phyloP scores from a whole-genome alignment of 1,139 yeast species.

The Magnusiomyces magnusii region DNA sequence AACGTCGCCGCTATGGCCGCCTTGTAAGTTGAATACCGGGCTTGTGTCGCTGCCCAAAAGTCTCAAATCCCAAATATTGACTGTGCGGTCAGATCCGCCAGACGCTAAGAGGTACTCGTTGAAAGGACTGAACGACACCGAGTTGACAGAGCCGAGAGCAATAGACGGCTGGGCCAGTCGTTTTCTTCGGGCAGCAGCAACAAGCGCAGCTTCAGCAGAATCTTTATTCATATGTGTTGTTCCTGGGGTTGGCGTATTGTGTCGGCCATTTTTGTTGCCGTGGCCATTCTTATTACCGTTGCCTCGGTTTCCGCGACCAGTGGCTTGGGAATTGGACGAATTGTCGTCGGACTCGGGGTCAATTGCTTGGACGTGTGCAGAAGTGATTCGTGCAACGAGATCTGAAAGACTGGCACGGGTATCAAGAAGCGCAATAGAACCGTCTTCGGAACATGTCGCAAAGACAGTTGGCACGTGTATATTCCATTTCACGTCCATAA shows the following conservation, averaged over 20 bases:
- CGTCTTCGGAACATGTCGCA: slow-evolving; percentile 72
- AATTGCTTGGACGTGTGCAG: slow-evolving; percentile 26
- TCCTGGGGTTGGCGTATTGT: background rate
- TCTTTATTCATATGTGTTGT: background rate
- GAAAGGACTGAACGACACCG: slow-evolving; percentile 54
- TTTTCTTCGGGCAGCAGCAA: background rate
- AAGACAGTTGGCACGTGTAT: slow-evolving; percentile 43
- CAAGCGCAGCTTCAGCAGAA: background rate
- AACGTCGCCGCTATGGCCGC: slow-evolving; percentile 14
- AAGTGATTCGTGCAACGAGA: slow-evolving; percentile 26
- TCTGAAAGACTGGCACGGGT: slow-evolving; percentile 36
- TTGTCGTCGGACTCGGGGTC: slow-evolving; percentile 18
- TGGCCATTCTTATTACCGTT: background rate
- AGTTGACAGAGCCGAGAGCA: slow-evolving; percentile 45
- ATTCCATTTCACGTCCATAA: slow-evolving; percentile 43
- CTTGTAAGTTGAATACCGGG: slow-evolving; percentile 17
- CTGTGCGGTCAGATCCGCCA: slow-evolving; percentile 55
- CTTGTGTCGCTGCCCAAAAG: slow-evolving; percentile 22
- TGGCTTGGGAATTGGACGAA: background rate
- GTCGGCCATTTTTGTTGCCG: background rate
- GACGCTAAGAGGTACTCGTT: slow-evolving; percentile 53
- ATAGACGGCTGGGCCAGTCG: slow-evolving; percentile 29
- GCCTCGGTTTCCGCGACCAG: background rate
- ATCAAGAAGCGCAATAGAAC: slow-evolving; percentile 62
- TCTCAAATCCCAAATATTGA: slow-evolving; percentile 68